A percentile compares a stretch with the other conserved stretches of the same genome.
Evolutionary conservation across 148 eudicot species (phyloP).

Genomic region (Vaccinium darrowii): DNA sequence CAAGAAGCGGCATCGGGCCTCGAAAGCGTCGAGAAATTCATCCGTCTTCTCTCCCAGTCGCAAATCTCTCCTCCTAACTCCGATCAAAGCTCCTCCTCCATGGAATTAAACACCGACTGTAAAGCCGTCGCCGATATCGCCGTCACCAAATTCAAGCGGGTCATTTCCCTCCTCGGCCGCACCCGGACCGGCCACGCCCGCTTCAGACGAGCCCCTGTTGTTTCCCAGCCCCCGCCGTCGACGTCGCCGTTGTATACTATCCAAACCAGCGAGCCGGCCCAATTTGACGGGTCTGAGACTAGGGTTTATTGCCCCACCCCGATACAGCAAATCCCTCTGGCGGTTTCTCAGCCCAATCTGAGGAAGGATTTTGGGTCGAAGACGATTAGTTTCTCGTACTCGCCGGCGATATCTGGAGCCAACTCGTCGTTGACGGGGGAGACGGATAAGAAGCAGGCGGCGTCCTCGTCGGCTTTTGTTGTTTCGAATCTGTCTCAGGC

Average conservation of each 20-base stretch:
- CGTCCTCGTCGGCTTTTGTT: slow-evolving; percentile 42
- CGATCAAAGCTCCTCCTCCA: neutral
- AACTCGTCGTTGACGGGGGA: slow-evolving; percentile 75
- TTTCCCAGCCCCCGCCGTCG: neutral
- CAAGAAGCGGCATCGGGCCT: slow-evolving; percentile 76
- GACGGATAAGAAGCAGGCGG: slow-evolving; percentile 20
- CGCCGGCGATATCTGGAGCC: slow-evolving; percentile 51
- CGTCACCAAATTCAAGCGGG: slow-evolving; percentile 61
- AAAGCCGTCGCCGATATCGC: slow-evolving; percentile 63
- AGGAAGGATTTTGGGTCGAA: slow-evolving; percentile 29
- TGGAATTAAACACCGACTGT: slow-evolving; percentile 40
- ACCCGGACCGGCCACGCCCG: slow-evolving; percentile 84
- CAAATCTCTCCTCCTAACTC: slow-evolving; percentile 7
- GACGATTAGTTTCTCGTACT: slow-evolving; percentile 61
- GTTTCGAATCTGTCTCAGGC: slow-evolving; percentile 42
- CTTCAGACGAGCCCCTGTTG: slow-evolving; percentile 53
- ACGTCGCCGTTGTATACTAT: no score
- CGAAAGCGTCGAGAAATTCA: slow-evolving; percentile 67
- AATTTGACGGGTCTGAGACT: slow-evolving; percentile 10
- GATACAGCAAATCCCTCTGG: slow-evolving; percentile 59
- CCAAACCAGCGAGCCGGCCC: no score
- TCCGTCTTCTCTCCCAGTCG: slow-evolving; percentile 44
- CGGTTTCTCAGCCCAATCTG: slow-evolving; percentile 10
- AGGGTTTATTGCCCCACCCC: slow-evolving; percentile 69
- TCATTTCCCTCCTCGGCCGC: slow-evolving; percentile 73